These are phyloP conservation scores for Neophaeococcomyces aloes DNA, from an alignment of 2,329 filamentous ascomycete species.

Conservation along the genomic window DNA sequence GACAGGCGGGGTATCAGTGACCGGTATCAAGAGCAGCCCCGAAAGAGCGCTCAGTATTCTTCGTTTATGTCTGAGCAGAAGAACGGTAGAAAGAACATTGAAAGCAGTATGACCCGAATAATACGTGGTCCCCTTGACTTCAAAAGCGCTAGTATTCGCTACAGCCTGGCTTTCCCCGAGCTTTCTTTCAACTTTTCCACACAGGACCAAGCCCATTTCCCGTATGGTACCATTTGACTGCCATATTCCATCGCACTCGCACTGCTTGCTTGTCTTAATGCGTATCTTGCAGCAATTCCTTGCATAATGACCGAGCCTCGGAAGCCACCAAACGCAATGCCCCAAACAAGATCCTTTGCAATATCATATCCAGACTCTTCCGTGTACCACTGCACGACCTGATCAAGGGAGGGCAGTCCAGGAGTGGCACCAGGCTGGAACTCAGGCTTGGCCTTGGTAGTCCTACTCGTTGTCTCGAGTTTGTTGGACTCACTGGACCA, in stretches of 20 bases:
- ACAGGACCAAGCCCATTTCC: constrained; percentile 66
- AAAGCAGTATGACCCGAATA: no score
- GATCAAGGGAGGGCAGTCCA: constrained; percentile 52
- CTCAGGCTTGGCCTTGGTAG: constrained; percentile 3
- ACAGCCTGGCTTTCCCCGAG: constrained; percentile 32
- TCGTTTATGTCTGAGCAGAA: no score
- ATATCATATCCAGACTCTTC: constrained; percentile 63
- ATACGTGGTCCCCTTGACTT: no score
- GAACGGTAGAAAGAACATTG: no score
- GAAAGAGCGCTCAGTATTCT: no score
- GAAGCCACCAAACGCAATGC: constrained; percentile 53
- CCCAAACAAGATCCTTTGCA: constrained; percentile 49
- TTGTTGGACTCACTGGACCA: constrained; percentile 28
- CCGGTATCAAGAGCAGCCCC: no score
- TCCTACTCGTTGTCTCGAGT: constrained; percentile 13
- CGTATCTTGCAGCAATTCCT: constrained; percentile 84
- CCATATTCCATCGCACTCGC: constrained; percentile 66
- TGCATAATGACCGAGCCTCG: constrained; percentile 59
- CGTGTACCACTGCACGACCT: constrained; percentile 56
- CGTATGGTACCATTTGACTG: constrained; percentile 58
- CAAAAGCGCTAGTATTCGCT: constrained; percentile 23
- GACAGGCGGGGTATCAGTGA: no score
- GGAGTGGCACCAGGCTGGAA: constrained; percentile 56
- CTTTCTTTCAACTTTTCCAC: constrained; percentile 43
- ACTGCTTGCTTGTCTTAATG: constrained; percentile 79